A percentile compares a stretch with the other conserved stretches of the same genome.
These are phyloP conservation scores for Puccinia coronata DNA, from an alignment of 1,284 basidiomycete species.

Conservation along the genomic window DNA sequence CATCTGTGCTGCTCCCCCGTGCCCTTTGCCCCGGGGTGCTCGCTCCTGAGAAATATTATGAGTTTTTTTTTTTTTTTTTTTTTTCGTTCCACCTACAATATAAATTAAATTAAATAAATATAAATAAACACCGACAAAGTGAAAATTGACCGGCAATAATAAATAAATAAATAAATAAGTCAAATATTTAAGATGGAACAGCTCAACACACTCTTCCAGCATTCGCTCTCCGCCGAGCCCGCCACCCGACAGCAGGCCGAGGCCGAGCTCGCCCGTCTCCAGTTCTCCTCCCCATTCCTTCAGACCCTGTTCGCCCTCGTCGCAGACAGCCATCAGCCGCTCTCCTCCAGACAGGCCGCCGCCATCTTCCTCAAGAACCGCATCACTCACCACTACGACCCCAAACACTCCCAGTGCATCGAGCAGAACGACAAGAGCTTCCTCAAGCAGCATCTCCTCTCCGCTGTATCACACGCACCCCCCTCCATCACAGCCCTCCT, in stretches of 20 bases:
- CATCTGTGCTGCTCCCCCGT: too few species aligned
- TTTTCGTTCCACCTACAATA: too few species aligned
- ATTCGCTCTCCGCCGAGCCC: slow-evolving; percentile 28
- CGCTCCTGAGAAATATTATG: too few species aligned
- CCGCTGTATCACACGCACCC: background rate
- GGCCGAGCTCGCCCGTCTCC: background rate
- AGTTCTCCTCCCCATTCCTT: slow-evolving; percentile 6
- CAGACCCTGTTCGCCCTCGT: slow-evolving; percentile 18
- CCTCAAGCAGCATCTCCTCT: slow-evolving; percentile 24
- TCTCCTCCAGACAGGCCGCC: slow-evolving; percentile 27
- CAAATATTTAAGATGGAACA: background rate
- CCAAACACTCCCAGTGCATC: background rate
- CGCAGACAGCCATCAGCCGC: background rate
- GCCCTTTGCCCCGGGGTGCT: too few species aligned
- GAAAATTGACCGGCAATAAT: too few species aligned
- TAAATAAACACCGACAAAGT: too few species aligned
- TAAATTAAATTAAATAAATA: too few species aligned
- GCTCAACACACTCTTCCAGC: slow-evolving; percentile 15
- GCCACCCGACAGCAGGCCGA: slow-evolving; percentile 9
- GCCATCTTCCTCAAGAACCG: slow-evolving; percentile 44
- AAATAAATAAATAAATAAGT: too few species aligned
- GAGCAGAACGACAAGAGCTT: slow-evolving; percentile 20
- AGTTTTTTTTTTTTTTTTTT: too few species aligned
- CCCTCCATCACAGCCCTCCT: slow-evolving; percentile 22
- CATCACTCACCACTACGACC: background rate